phyloP scores from a whole-genome alignment of 768 basidiomycete species.

The Galerina marginata region DNA sequence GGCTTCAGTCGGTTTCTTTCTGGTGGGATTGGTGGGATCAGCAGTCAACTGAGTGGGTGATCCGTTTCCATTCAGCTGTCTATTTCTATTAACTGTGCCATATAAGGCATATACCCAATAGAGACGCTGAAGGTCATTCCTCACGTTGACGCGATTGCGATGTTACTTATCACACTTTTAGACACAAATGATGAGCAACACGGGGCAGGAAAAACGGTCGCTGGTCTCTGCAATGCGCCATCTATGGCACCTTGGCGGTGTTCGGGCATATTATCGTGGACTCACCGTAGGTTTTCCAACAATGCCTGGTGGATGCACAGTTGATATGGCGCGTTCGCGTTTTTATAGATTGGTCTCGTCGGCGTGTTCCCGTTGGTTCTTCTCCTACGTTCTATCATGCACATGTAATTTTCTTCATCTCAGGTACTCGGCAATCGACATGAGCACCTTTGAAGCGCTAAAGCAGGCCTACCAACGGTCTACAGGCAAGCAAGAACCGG shows the following conservation, averaged over 20 bases:
- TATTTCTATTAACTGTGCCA: slow-evolving; percentile 24
- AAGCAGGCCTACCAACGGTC: slow-evolving; percentile 90
- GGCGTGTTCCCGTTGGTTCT: slow-evolving; percentile 92
- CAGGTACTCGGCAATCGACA: slow-evolving; percentile 94
- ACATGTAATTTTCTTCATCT: not conserved
- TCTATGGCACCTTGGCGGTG: slow-evolving; percentile 80
- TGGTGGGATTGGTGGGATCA: slow-evolving; percentile 95
- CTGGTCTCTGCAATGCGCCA: slow-evolving; percentile 67
- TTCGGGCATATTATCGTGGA: slow-evolving; percentile 90
- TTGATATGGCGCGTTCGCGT: not conserved
- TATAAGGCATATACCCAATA: slow-evolving; percentile 89
- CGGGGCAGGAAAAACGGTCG: slow-evolving; percentile 61
- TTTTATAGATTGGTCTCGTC: slow-evolving; percentile 81
- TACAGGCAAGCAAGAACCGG: slow-evolving; percentile 88
- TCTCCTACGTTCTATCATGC: not conserved
- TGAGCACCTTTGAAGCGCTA: slow-evolving; percentile 95
- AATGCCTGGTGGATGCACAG: not conserved
- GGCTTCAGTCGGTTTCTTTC: slow-evolving; percentile 92
- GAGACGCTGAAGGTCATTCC: slow-evolving; percentile 84
- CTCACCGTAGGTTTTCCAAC: slow-evolving; percentile 66
- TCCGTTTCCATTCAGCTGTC: slow-evolving; percentile 5
- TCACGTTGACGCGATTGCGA: not conserved
- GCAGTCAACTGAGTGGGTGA: slow-evolving; percentile 84
- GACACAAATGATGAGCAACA: slow-evolving; percentile 98
- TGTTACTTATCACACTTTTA: slow-evolving; percentile 25